Conservation (phyloP, 305 asterid species). For the Fraxinus platypoda region DNA sequence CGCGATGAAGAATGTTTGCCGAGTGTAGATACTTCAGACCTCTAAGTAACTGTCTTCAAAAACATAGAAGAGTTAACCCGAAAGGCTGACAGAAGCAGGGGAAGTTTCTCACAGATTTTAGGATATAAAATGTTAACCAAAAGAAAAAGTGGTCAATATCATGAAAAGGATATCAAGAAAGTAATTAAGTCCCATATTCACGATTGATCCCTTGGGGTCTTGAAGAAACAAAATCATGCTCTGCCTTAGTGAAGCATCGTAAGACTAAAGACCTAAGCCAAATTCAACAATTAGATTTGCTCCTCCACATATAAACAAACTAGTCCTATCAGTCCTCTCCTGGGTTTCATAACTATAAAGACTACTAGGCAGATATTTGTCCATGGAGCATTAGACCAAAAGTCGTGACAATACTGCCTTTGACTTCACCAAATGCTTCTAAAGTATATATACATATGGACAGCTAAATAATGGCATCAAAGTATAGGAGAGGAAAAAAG, state of each 20-base stretch:
- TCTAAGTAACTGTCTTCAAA: conserved; percentile 31
- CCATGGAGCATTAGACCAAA: background rate
- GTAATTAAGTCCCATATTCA: background rate
- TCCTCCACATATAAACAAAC: background rate
- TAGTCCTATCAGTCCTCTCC: background rate
- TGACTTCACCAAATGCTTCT: background rate
- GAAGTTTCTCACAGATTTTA: background rate
- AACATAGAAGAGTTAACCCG: background rate
- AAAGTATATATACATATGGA: background rate
- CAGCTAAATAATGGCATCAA: background rate
- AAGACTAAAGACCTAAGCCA: background rate
- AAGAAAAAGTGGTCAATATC: background rate
- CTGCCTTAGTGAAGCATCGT: background rate
- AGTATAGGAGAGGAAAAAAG: background rate
- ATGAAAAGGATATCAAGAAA: background rate
- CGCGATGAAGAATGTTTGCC: conserved; percentile 37
- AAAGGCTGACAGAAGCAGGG: background rate
- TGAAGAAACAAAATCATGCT: background rate
- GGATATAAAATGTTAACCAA: background rate
- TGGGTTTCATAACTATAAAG: background rate
- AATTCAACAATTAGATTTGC: background rate
- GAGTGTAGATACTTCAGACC: conserved; percentile 38
- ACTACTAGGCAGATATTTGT: background rate
- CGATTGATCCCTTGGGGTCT: background rate
- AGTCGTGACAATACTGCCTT: background rate